Conservation (phyloP, 1,284 basidiomycete species). For the Irpex sp. region DNA sequence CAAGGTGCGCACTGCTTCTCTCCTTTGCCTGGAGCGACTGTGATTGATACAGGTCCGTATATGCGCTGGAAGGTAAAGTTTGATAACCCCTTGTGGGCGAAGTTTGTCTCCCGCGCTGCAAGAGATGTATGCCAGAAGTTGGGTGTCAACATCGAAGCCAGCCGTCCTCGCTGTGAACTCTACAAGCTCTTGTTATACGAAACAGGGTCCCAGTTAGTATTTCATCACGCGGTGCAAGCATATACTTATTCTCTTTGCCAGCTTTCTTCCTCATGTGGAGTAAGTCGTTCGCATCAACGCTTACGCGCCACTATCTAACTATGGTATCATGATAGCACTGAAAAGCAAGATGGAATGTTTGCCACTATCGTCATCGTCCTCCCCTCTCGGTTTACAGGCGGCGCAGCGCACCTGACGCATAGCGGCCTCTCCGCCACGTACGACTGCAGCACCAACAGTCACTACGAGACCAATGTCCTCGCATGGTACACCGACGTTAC, state of each 20-base stretch:
- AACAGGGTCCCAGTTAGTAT: not conserved
- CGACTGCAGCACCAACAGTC: conserved; percentile 26
- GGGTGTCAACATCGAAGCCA: not conserved
- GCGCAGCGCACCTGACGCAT: conserved; percentile 30
- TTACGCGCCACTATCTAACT: not conserved
- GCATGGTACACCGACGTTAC: conserved; percentile 45
- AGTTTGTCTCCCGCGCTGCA: not conserved
- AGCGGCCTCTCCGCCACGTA: conserved; percentile 22
- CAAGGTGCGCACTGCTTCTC: not conserved
- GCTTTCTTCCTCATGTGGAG: not conserved
- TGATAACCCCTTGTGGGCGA: not conserved
- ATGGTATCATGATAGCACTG: not conserved
- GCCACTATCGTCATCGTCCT: not conserved
- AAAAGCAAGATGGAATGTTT: not conserved
- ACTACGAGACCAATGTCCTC: conserved; percentile 29
- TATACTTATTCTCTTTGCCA: not conserved
- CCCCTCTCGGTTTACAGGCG: not conserved
- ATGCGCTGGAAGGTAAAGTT: not conserved
- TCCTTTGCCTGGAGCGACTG: not conserved
- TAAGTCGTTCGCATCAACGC: not conserved
- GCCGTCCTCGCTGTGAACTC: not conserved
- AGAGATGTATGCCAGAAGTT: not conserved
- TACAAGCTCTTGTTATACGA: not conserved
- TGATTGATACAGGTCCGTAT: not conserved
- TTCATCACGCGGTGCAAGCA: not conserved